Base-by-base conservation (phyloP, 225 moss, liverwort and hornwort genomes). In the Marchantia paleacea region DNA sequence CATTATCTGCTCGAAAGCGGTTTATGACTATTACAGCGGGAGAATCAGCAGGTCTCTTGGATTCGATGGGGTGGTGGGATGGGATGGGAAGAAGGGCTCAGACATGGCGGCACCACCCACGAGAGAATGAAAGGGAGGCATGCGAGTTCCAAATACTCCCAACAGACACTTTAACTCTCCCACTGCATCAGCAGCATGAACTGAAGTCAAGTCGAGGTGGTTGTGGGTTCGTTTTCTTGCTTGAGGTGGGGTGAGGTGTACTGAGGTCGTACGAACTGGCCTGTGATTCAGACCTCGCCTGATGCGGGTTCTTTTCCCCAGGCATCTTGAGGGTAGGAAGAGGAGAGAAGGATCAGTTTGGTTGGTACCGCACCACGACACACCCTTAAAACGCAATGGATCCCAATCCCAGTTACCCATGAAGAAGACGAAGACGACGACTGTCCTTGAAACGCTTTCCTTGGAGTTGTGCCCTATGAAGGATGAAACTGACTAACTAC, bases 401-500 rank as follows among this genome's bases (percentile, higher is more conserved):
- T 39, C 64, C 9, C 64, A 16, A 25, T 64, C 64, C 64, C 64
- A 24, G 0, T 64, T 20, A 20, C n/a, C 64, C n/a, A 20, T 64
- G 64, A 64, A 0, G 64, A 57, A 57, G 64, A 24, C 9, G 16
- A 64, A 24, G 64, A 64, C 64, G 19, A 64, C 64, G 1, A 20
- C 64, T 57, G 57, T 57, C 20, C 64, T 64, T 64, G 24, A 20
- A 64, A 20, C 15, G 64, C n/a, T 64, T 64, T 64, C 20, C 20
- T 25, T 64, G 64, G n/a, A 25, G 64, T 64, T 64, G 64, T 64
- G 15, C n/a, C 64, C 64, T 24, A 8, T 16, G 64, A 64, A 20
- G 64, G 9, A 64, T 64, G 64, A 64, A 64, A 64, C 64, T 64
- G 64, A 64, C 64, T 64, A 24, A 64, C 64, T 15, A 64, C 64